Conservation (phyloP, 208 protist species). For the Wallacemonas sp. region DNA sequence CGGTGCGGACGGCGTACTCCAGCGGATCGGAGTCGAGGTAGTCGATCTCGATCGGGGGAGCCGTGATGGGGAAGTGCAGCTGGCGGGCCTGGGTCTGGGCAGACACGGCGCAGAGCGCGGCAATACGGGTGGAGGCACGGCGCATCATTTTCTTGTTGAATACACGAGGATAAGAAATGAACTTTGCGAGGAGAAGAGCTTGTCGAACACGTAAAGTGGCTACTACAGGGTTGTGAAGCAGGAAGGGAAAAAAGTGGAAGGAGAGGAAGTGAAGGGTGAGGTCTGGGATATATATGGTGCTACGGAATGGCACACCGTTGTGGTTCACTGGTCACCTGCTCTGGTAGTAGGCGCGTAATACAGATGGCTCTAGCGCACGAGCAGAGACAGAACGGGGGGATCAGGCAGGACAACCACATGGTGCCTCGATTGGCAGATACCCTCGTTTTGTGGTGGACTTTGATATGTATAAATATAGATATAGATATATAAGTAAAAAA, state of each 20-base stretch:
- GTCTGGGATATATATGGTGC: no score
- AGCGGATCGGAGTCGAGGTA: constrained; percentile 88
- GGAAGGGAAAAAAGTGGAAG: background rate
- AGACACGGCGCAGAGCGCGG: constrained; percentile 26
- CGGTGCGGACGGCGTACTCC: constrained; percentile 84
- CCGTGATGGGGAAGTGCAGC: constrained; percentile 81
- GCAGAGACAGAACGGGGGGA: no score
- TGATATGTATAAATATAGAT: no score
- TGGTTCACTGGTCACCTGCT: no score
- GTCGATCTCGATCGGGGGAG: constrained; percentile 83
- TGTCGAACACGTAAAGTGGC: constrained; percentile 3
- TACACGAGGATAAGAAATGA: background rate
- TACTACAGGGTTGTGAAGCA: background rate
- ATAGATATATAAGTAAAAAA: no score
- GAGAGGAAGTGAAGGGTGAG: background rate
- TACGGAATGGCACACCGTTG: no score
- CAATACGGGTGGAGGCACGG: constrained; percentile 47
- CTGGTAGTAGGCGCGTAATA: no score
- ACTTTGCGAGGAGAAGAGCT: constrained; percentile 5
- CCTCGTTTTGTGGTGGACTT: no score
- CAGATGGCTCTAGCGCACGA: no score
- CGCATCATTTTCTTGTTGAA: constrained; percentile 37
- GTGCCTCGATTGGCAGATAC: no score
- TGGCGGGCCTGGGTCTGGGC: constrained; percentile 46
- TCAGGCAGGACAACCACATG: no score